Evolutionary conservation across 345 rosid species (phyloP).

Genomic region (Excoecaria cochinchinensis): DNA sequence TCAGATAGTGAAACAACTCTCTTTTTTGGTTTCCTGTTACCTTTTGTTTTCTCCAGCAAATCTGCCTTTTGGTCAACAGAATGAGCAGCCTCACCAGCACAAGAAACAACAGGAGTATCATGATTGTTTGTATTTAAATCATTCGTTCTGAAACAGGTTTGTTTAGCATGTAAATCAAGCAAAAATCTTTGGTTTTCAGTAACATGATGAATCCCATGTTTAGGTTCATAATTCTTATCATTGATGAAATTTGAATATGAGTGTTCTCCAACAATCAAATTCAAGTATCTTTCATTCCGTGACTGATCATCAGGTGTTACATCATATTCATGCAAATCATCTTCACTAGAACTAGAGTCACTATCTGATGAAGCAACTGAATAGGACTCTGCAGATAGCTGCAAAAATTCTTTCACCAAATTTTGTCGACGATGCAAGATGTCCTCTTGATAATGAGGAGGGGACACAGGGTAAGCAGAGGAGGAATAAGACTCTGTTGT

Average conservation of each 20-base stretch:
- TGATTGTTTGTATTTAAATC: conserved; percentile 27
- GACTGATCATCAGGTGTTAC: conserved; percentile 38
- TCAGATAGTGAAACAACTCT: conserved; percentile 51
- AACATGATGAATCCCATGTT: conserved; percentile 25
- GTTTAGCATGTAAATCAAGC: conserved; percentile 36
- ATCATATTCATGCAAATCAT: conserved; percentile 49
- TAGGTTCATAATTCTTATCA: conserved; percentile 24
- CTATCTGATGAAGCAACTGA: conserved; percentile 81
- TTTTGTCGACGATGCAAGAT: conserved; percentile 78
- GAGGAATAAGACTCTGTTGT: conserved; percentile 44
- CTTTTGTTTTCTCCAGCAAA: conserved; percentile 49
- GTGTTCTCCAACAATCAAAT: conserved; percentile 23
- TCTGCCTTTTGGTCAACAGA: conserved; percentile 43
- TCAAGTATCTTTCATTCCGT: conserved; percentile 30
- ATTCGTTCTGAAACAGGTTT: conserved; percentile 31
- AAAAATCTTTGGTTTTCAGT: conserved; percentile 38
- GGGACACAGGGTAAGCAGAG: conserved; percentile 55
- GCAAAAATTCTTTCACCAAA: conserved; percentile 91
- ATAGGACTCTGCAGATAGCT: conserved; percentile 85
- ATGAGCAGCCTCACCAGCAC: conserved; percentile 39
- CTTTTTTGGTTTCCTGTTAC: conserved; percentile 54
- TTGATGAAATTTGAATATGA: conserved; percentile 17
- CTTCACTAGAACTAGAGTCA: conserved; percentile 74
- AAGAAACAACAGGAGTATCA: conserved; percentile 32
- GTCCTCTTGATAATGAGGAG: conserved; percentile 86